Percentiles rank a stretch among this genome's conserved stretches.
These are phyloP conservation scores for Lipomyces lipofer DNA, from an alignment of 805 yeast species.

Conservation along the genomic window DNA sequence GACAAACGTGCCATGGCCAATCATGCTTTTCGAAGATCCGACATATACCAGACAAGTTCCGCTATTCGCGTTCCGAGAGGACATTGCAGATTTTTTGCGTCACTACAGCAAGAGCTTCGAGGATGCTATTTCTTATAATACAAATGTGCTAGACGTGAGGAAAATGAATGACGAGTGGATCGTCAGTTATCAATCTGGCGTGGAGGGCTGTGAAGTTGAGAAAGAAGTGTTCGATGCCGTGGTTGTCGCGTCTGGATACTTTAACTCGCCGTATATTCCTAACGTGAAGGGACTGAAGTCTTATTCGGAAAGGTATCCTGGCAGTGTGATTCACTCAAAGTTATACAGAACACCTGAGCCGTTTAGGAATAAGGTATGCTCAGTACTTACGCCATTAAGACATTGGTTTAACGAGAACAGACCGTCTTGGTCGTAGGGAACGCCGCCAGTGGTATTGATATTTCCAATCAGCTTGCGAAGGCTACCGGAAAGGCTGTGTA, in stretches of 20 bases:
- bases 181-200: constrained; percentile 38
- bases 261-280: constrained; percentile 62
- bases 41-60: constrained; percentile 49
- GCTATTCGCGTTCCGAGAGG: constrained; percentile 58
- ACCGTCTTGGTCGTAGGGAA: constrained; percentile 70
- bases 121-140: constrained; percentile 46
- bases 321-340: constrained; percentile 57
- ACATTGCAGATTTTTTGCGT: constrained; percentile 62
- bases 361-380: constrained; percentile 41
- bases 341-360: constrained; percentile 51
- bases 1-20: constrained; percentile 62
- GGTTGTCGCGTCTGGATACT: constrained; percentile 64
- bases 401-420: neutral
- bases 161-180: constrained; percentile 46
- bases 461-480: constrained; percentile 60
- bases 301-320: constrained; percentile 49
- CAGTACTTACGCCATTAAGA: constrained; percentile 41
- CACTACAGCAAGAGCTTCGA: constrained; percentile 52
- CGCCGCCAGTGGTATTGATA: constrained; percentile 75
- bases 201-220: neutral
- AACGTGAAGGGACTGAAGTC: constrained; percentile 53
- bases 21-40: constrained; percentile 64
- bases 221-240: constrained; percentile 55
- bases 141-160: constrained; percentile 50
- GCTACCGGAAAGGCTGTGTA: constrained; percentile 46